Base-by-base conservation (phyloP, 129 eudicot species). In the Gnaphalium uliginosum region DNA sequence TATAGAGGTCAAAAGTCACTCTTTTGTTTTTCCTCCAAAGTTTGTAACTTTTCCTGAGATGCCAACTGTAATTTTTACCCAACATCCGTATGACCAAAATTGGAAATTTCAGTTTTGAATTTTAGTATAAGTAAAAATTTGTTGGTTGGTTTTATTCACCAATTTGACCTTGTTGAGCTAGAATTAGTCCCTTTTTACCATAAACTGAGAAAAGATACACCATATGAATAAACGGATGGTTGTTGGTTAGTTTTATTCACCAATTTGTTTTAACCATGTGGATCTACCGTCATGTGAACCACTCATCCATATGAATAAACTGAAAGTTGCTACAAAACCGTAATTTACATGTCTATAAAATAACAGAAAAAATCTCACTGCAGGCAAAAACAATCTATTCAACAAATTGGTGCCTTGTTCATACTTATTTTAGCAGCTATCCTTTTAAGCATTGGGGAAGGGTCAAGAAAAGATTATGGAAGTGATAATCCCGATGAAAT, bases 331-430 rank as follows among this genome's bases (percentile, higher is more conserved):
- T 62, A 46, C 46, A 4, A 35, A 43, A n/a, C 41, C 5, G 4
- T 27, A 10, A 23, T 63, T 69, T 78, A 8, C 9, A 18, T 78
- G 53, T 59, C 59, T 57, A 6, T 58, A 25, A n/a, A 69, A 57
- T 68, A 77, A 69, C 81, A 22, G 33, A 66, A 15, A 67, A 5
- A 33, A 48, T 19, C 50, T 41, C 13, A 66, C 10, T 59, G 68
- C 89, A 94, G 99, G 86, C 99, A 94, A 77, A 94, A 80, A 74
- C 99, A 94, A 68, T 91, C 99, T 21, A 72, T 89, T 72, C 97
- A 94, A 87, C 99, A 94, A 85, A 78, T 91, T 69, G 99, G 99
- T 83, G 99, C 99, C 62, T 92, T 94, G 65, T 86, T 87, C 74
- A 77, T 94, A 80, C 84, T 94, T 84, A 84, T 94, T 53, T 64